phyloP scores from a whole-genome alignment of 495 filamentous ascomycete genomes.

The Talaromyces proteolyticus region DNA sequence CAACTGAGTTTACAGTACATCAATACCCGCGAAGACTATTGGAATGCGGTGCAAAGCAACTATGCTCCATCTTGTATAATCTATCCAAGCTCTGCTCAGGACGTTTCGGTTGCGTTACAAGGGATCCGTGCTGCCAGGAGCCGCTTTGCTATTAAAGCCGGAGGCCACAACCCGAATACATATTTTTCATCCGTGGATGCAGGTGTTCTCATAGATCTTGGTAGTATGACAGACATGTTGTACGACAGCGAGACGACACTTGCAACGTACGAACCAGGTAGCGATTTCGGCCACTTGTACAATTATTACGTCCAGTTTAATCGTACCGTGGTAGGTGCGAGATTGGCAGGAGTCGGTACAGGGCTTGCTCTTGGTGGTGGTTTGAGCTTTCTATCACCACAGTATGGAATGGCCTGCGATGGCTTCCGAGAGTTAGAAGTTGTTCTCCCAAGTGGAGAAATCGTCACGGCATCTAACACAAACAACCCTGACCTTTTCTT shows the following conservation, averaged over 20 bases:
- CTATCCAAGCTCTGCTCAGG: slow-evolving; percentile 15
- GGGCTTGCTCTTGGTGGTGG: slow-evolving; percentile 27
- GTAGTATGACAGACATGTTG: slow-evolving; percentile 16
- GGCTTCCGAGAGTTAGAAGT: slow-evolving; percentile 32
- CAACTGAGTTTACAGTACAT: slow-evolving; percentile 11
- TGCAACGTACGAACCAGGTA: slow-evolving; percentile 25
- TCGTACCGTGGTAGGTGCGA: slow-evolving; percentile 26
- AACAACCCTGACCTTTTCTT: slow-evolving; percentile 55
- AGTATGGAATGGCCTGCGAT: slow-evolving; percentile 30
- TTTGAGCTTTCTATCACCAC: slow-evolving; percentile 29
- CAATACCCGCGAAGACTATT: slow-evolving; percentile 27
- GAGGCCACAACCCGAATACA: slow-evolving; percentile 37
- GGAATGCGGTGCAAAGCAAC: slow-evolving; percentile 32
- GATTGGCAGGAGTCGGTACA: slow-evolving; percentile 24
- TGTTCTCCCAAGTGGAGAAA: slow-evolving; percentile 44
- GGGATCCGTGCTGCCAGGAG: slow-evolving; percentile 16
- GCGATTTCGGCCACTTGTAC: slow-evolving; percentile 25
- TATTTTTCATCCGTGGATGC: slow-evolving; percentile 30
- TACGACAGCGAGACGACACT: slow-evolving; percentile 24
- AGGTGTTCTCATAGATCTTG: slow-evolving; percentile 41
- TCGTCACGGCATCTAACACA: slow-evolving; percentile 38
- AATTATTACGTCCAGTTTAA: slow-evolving; percentile 21
- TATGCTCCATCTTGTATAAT: slow-evolving; percentile 25
- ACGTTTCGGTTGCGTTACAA: slow-evolving; percentile 19
- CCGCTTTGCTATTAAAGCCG: slow-evolving; percentile 41